Evolutionary conservation across 768 basidiomycete species (phyloP), one percentile per base, ranked within the genome.

Genomic region (Inosperma sp.): DNA sequence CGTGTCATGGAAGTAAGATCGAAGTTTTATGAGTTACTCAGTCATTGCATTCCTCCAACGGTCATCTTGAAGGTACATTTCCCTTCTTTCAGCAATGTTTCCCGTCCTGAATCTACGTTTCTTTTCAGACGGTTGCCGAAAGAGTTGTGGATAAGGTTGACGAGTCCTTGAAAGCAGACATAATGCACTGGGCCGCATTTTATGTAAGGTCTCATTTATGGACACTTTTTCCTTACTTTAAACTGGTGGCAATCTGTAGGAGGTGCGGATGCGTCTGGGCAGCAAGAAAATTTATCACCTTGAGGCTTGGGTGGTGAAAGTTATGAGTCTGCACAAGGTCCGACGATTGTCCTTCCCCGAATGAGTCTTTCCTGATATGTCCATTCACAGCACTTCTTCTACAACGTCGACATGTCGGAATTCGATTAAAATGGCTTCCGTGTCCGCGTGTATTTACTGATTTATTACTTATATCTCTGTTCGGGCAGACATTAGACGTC

Each of bases 171-270:
- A 96, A 94, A 69, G 82, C 86, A 0, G 93, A 97, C 59, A 84
- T 98, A 59, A 89, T 97, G 77, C 93, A 96, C 63, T 98, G 94
- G 94, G 92, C 95, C 3, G 93, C 96, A 19, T 86, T 95, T 64
- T 97, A 97, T 66, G 93, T 93, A 62, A 54, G 88, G 70, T 19
- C 17, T 42, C 33, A 22, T 16, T 39, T 22, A 13, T n/a, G 8
- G 19, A 37, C 30, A 5, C 36, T 48, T 30, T 33, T 13, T 27
- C 19, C 39, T 7, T 6, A 39, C 25, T 23, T 16, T 42, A n/a
- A 41, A 17, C 7, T 50, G 27, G 12, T 19, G 17, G 31, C 2
- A 3, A 3, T 37, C 14, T 55, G 22, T 58, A 96, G 92, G 94
- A 99, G 72, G 79, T 88, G 30, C 85, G 96, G n/a, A 90, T 98